These are phyloP conservation scores for Boechera retrofracta DNA, from an alignment of 345 rosid genomes.

Conservation along the genomic window DNA sequence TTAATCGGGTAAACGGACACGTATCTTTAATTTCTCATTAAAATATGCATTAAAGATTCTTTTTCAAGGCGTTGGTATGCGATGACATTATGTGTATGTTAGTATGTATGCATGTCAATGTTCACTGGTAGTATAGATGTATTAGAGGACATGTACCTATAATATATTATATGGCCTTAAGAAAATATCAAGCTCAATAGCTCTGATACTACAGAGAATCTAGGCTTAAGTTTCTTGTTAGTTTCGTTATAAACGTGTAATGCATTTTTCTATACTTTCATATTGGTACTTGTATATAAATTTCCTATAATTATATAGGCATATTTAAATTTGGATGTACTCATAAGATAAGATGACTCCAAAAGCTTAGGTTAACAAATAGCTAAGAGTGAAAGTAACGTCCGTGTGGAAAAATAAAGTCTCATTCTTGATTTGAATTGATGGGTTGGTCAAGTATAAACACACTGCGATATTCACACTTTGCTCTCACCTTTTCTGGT, in stretches of 20 bases:
- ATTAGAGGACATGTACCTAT: neutral
- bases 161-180: neutral
- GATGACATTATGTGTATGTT: conserved; percentile 6
- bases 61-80: conserved; percentile 18
- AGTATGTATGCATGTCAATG: neutral
- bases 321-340: neutral
- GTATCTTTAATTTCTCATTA: conserved; percentile 11
- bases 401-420: conserved; percentile 38
- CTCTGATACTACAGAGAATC: conserved; percentile 4
- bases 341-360: conserved; percentile 22
- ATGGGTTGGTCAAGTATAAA: conserved; percentile 36
- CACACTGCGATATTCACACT: conserved; percentile 26
- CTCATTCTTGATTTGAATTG: conserved; percentile 12
- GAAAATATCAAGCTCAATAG: conserved; percentile 9
- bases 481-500: conserved; percentile 14
- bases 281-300: conserved; percentile 7
- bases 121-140: neutral
- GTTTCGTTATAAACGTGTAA: conserved; percentile 33
- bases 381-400: conserved; percentile 40
- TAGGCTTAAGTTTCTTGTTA: conserved; percentile 17
- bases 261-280: conserved; percentile 16
- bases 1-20: conserved; percentile 8
- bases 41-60: conserved; percentile 12
- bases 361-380: conserved; percentile 6
- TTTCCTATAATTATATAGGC: neutral